Evolutionary conservation across 495 filamentous ascomycete species (phyloP), one percentile per base, ranked within the genome.

Genomic region (Cairneyella variabilis): DNA sequence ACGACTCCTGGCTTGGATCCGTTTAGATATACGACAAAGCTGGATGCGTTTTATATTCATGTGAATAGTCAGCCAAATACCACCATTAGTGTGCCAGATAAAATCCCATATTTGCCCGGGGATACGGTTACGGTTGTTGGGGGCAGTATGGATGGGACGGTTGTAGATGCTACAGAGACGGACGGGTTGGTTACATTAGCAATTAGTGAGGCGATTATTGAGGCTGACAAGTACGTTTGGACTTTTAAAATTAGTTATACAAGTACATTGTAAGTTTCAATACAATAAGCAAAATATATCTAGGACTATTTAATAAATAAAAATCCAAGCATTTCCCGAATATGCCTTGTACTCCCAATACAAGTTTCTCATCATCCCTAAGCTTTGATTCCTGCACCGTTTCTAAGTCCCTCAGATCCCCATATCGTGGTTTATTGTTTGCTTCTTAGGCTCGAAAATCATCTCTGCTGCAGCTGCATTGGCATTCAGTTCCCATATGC

Each of bases 81-180:
- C 20, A 72, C 63, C 1, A 12, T 76, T 16, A 49, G 54, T 20
- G 36, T 75, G 11, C 42, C 64, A 3, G 65, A 60, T 16, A 69
- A 66, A 1, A 52, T 76, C 11, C 73, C 73, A 0, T 74, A 63
- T 51, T 49, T 71, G 36, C 5, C 41, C 9, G 69, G 70, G 1
- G 71, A 73, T 57, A n/a, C 53, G 9, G 64, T 76, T 0, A 69
- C 64, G 2, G 66, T 76, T 0, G 57, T 76, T 17, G 71, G 70
- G 5, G 66, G 68, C 0, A 69, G 65, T 26, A 28, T 58, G 62
- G 44, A 59, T 51, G 69, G 71, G 0, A 56, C 56, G 2, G 66
- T 55, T n/a, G 55, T 66, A 26, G 56, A 64, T 20, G 48, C 47
- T 34, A 44, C 27, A 25, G 20, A 61, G 17, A 30, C n/a, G 16